Percentiles rank a stretch among this genome's conserved stretches.
phyloP scores from a whole-genome alignment of 805 yeast species.

The Saturnispora dispora region DNA sequence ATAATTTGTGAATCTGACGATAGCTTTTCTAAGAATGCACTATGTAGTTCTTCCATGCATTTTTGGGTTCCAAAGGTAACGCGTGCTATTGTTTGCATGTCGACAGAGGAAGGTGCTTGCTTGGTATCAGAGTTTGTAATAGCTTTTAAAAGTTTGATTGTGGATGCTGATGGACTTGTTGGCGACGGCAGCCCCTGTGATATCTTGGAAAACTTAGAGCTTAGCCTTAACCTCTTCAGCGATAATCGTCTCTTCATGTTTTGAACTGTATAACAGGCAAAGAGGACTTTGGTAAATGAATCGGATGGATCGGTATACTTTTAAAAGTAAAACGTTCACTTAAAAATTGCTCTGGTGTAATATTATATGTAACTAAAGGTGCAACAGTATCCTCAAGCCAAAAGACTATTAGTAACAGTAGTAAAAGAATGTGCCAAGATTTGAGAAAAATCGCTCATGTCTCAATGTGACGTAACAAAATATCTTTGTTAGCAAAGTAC shows the following conservation, averaged over 20 bases:
- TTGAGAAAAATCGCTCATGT: background rate
- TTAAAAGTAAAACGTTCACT: background rate
- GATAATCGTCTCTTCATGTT: constrained; percentile 3
- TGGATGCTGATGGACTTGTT: background rate
- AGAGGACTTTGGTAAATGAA: background rate
- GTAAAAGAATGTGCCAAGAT: background rate
- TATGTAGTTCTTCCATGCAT: background rate
- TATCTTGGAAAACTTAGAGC: background rate
- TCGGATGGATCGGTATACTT: background rate
- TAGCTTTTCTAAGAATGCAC: background rate
- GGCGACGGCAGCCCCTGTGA: constrained; percentile 1
- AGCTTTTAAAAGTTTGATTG: background rate
- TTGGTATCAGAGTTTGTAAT: constrained; percentile 1
- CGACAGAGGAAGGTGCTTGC: constrained; percentile 5
- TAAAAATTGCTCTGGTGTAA: background rate
- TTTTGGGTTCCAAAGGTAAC: background rate
- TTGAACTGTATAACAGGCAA: background rate
- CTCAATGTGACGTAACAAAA: background rate
- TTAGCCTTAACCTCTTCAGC: background rate
- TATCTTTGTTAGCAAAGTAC: background rate
- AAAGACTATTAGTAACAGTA: background rate
- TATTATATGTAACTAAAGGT: background rate
- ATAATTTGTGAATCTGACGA: background rate
- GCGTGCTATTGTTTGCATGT: constrained; percentile 6
- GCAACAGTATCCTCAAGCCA: background rate